phyloP scores from a whole-genome alignment of 371 early-diverging fungal species.

The Lichtheimia corymbifera region DNA sequence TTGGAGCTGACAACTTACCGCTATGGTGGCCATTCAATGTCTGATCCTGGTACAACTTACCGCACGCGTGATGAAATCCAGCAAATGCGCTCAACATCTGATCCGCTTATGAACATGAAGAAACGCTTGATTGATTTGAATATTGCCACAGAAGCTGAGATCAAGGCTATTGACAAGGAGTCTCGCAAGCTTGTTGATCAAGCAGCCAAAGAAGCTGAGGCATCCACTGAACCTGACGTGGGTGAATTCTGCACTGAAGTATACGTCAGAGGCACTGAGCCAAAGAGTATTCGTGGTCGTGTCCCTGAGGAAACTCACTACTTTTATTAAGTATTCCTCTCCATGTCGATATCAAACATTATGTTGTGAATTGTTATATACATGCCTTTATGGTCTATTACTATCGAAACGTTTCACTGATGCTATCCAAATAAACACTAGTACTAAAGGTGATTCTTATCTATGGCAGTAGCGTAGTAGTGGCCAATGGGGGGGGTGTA shows the following conservation, averaged over 20 bases:
- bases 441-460: no score
- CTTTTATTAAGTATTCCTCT: conserved; percentile 16
- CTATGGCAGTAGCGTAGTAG: no score
- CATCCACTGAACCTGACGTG: conserved; percentile 77
- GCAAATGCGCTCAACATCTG: conserved; percentile 92
- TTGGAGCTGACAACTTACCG: conserved; percentile 98
- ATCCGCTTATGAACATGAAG: conserved; percentile 92
- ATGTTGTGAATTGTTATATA: no score
- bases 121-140: conserved; percentile 72
- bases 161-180: conserved; percentile 94
- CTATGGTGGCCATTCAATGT: conserved; percentile 99
- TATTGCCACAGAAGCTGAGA: conserved; percentile 80
- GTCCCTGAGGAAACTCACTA: conserved; percentile 72
- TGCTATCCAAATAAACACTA: no score
- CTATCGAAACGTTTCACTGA: no score
- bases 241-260: conserved; percentile 81
- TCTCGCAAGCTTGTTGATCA: conserved; percentile 84
- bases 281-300: conserved; percentile 77
- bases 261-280: conserved; percentile 79
- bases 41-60: conserved; percentile 95
- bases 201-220: conserved; percentile 85
- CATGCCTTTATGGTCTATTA: no score
- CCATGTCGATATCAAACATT: no score
- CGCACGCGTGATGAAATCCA: conserved; percentile 97
- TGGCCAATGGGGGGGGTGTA: no score